Evolutionary conservation across 2,329 filamentous ascomycete species (phyloP).

Genomic region (Coniella lustricola): DNA sequence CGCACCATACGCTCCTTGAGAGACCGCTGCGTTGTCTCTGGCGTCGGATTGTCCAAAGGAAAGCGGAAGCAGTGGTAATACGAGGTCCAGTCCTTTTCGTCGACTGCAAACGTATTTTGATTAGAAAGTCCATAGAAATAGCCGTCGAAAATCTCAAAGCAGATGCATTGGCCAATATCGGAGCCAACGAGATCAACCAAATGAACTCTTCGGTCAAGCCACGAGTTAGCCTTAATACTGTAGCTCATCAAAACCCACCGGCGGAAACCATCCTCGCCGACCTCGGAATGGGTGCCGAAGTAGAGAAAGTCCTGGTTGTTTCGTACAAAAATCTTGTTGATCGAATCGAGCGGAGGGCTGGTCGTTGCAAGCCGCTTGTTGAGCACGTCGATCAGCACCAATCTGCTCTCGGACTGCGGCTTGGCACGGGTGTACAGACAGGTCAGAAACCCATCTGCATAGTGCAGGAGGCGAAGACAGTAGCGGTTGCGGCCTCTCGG

Average conservation of each 20-base stretch:
- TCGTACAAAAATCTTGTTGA: constrained; percentile 57
- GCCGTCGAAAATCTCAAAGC: constrained; percentile 61
- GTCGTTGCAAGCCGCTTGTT: constrained; percentile 34
- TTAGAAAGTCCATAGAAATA: constrained; percentile 67
- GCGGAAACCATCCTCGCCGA: constrained; percentile 45
- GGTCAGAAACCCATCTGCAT: constrained; percentile 48
- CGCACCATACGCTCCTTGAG: constrained; percentile 51
- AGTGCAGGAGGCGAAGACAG: constrained; percentile 49
- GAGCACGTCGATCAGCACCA: constrained; percentile 44
- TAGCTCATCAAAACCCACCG: constrained; percentile 58
- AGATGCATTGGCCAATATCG: constrained; percentile 61
- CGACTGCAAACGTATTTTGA: constrained; percentile 52
- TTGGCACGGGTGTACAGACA: constrained; percentile 45
- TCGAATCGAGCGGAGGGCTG: constrained; percentile 33
- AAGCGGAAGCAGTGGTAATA: constrained; percentile 64
- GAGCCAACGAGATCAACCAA: constrained; percentile 54
- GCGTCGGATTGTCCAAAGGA: constrained; percentile 41
- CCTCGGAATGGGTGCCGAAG: constrained; percentile 56
- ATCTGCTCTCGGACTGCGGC: constrained; percentile 35
- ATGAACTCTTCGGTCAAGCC: constrained; percentile 38
- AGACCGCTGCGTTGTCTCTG: constrained; percentile 32
- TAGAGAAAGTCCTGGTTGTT: constrained; percentile 56
- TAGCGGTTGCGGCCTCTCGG: constrained; percentile 31
- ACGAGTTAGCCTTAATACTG: constrained; percentile 34
- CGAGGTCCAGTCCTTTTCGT: constrained; percentile 60